Conservation (phyloP, 345 rosid species). For the Cardamine occulta region DNA sequence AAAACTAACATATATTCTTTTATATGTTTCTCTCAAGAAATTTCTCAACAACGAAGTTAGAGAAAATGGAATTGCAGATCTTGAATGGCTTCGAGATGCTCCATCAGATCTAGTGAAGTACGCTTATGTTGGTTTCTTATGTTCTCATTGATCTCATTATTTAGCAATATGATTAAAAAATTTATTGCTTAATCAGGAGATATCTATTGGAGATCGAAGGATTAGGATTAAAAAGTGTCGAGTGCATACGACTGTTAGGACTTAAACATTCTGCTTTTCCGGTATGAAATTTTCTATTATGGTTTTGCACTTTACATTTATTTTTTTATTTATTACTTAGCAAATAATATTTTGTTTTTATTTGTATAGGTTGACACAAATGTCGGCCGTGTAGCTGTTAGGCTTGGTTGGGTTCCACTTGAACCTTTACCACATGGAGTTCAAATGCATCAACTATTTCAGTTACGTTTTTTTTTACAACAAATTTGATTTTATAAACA, state of each 20-base stretch:
- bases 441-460: slow-evolving; percentile 61
- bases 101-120: slow-evolving; percentile 66
- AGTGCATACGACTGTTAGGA: slow-evolving; percentile 65
- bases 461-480: slow-evolving; percentile 41
- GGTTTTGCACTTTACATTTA: background rate
- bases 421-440: slow-evolving; percentile 59
- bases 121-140: background rate
- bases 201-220: slow-evolving; percentile 58
- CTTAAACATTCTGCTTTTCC: slow-evolving; percentile 68
- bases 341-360: background rate
- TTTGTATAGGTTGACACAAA: slow-evolving; percentile 67
- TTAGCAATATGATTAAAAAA: background rate
- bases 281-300: slow-evolving; percentile 42
- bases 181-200: slow-evolving; percentile 43
- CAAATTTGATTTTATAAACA: background rate
- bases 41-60: slow-evolving; percentile 50
- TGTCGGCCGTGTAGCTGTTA: slow-evolving; percentile 71
- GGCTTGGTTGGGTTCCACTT: slow-evolving; percentile 84
- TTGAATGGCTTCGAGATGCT: slow-evolving; percentile 74
- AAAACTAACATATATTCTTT: background rate
- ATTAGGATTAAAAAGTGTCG: slow-evolving; percentile 73
- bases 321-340: background rate
- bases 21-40: slow-evolving; percentile 38
- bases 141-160: background rate
- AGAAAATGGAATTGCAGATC: slow-evolving; percentile 55